Evolutionary conservation across 2,329 filamentous ascomycete genomes (phyloP), one percentile per base, ranked within the genome.

Genomic region (Rhinocladiella similis): DNA sequence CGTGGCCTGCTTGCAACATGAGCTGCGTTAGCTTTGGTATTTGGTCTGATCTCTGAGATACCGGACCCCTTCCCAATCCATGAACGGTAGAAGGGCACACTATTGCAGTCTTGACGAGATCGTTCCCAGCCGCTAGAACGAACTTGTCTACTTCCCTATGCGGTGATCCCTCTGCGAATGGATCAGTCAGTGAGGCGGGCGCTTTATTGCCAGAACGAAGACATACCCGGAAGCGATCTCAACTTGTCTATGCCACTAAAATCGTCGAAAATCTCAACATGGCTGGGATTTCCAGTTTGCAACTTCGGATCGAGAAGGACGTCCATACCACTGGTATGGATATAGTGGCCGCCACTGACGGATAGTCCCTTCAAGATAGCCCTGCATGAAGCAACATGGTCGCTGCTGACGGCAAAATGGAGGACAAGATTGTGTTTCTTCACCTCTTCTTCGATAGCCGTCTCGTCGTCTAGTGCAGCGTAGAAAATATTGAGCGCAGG

Each of bases 61-160:
- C 74, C 0, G 81, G 75, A 3, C 87, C 84, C 33, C 84, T 77
- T 1, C 84, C 84, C 2, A 69, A 57, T 2, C 81, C 85, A 60
- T 86, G 88, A 61, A 89, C 87, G 1, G 79, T 82, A 0, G 85
- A 83, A 4, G 86, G 84, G 59, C 82, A 87, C 1, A 89, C 76
- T 20, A 89, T 80, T 10, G 79, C 83, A 0, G 82, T 83, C 66
- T 82, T 83, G 5, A 85, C 74, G 4, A 75, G 72, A 0, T 72
- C 70, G 2, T 69, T 68, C 4, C 73, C 75, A 0, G 79, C 75
- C 0, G 68, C 73, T 0, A 87, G 73, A n/a, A 90, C 80, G 20
- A 89, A 77, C 67, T 84, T 82, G 70, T 92, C 88, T 3, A 90
- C 81, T 64, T 85, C 76, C 14, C 86, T 82, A 71, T 91, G 88